phyloP scores from a whole-genome alignment of 371 early-diverging fungal genomes.

The Apophysomyces sp. region DNA sequence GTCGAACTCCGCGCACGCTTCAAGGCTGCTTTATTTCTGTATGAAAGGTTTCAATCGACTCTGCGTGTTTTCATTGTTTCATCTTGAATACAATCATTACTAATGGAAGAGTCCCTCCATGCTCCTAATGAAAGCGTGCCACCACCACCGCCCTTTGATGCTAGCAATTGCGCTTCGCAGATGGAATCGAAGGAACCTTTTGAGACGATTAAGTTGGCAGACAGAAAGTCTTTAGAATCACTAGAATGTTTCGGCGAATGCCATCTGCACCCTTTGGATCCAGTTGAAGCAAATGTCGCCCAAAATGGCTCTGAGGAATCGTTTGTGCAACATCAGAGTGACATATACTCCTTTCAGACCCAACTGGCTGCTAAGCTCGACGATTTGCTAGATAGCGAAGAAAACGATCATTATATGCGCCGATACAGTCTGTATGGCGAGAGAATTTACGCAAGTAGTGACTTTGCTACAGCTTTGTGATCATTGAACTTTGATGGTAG shows the following conservation, averaged over 20 bases:
- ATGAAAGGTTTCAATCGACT: not conserved
- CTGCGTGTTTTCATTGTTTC: not conserved
- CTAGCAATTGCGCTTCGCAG: not conserved
- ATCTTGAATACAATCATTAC: not conserved
- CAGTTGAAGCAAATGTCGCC: not conserved
- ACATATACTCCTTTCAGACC: not conserved
- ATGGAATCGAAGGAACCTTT: not conserved
- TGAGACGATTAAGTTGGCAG: not conserved
- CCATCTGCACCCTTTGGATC: not conserved
- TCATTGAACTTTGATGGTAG: conserved; percentile 10
- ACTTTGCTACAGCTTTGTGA: not conserved
- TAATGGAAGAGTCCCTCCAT: not conserved
- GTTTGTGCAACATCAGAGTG: not conserved
- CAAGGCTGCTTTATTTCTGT: not conserved
- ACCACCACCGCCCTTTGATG: not conserved
- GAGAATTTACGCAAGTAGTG: conserved; percentile 18
- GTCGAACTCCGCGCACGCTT: not conserved
- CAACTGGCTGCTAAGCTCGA: conserved; percentile 21
- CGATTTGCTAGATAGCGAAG: conserved; percentile 15
- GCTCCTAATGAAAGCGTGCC: not conserved
- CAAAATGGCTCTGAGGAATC: not conserved
- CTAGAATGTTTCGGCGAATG: not conserved
- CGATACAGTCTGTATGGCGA: conserved; percentile 31
- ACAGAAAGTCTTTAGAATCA: not conserved
- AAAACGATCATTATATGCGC: conserved; percentile 11